Evolutionary conservation across 352 stramenopile species (phyloP), one percentile per base, ranked within the genome.

Genomic region (Globisporangium apiculatum): DNA sequence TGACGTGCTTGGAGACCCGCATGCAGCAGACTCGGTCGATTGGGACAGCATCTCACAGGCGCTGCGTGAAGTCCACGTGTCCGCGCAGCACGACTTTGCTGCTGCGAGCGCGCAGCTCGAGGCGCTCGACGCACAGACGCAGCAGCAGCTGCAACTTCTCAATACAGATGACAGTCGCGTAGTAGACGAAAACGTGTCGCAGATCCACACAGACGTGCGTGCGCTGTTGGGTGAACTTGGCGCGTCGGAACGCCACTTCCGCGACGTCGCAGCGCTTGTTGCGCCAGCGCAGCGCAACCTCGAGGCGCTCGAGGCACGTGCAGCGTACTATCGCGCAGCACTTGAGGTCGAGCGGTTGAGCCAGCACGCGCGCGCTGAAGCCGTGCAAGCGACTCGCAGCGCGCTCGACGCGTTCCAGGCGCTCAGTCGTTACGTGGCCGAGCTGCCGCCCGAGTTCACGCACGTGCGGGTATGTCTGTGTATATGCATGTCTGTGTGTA

Each of bases 311-410:
- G 62, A 76, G 14, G 69, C 60, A 17, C 70, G 76, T 38, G 68
- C 75, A 5, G 66, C 55, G 17, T 87, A 87, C 58, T 64, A 85
- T 8, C 52, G 70, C 53, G 68, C 61, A 0, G 77, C 72, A 5
- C 46, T 90, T 1, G 64, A 88, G 57, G 71, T 85, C 24, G 77
- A 90, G 59, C 66, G 56, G n/a, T 65, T 69, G 38, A 87, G 77
- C 37, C 63, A 83, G 45, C 38, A 71, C 50, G 68, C 67, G n/a
- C 75, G 70, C 50, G 49, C 53, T 9, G 42, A 67, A 6, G 80
- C 77, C 0, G 49, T 62, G 1, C 55, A 84, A 57, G 74, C 75
- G n/a, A 83, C 74, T 2, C 60, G 45, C 0, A 69, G 70, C 7
- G 77, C 74, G 18, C 64, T 90, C 37, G 62, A 71, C 37, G 70